Evolutionary conservation across 2,329 filamentous ascomycete genomes (phyloP).

Genomic region (Alternaria solani): DNA sequence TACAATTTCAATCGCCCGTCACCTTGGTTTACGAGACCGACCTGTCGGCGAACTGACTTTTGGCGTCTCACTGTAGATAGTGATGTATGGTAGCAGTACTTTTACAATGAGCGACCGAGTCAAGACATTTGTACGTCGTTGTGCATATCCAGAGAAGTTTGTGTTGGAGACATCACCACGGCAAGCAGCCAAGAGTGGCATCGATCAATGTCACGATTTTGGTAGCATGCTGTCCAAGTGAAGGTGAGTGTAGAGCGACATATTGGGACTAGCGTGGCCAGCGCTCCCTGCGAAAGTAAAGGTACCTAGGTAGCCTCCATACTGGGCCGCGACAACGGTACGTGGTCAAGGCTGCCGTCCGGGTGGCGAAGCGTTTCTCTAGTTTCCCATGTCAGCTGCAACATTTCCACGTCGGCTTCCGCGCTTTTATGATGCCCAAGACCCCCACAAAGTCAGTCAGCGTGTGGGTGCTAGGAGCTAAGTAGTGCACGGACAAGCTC

Average conservation of each 20-base stretch:
- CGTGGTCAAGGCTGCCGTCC: neutral
- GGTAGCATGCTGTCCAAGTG: slow-evolving; percentile 14
- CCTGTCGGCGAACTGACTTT: neutral
- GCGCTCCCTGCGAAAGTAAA: slow-evolving; percentile 21
- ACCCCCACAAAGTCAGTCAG: slow-evolving; percentile 23
- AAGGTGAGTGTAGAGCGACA: slow-evolving; percentile 11
- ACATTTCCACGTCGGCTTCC: neutral
- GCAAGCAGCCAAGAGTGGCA: neutral
- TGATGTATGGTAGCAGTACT: neutral
- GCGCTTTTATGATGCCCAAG: slow-evolving; percentile 1
- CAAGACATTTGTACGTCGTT: neutral
- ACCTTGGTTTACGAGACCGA: neutral
- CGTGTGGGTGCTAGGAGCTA: slow-evolving; percentile 12
- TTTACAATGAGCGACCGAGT: neutral
- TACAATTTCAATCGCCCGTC: slow-evolving; percentile 4
- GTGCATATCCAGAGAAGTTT: neutral
- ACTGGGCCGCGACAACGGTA: neutral
- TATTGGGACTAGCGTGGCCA: neutral
- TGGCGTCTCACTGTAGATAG: neutral
- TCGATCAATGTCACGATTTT: neutral
- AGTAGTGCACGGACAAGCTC: slow-evolving; percentile 18
- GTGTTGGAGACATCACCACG: neutral
- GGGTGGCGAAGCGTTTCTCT: neutral
- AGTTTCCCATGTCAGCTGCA: neutral
- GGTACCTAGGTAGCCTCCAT: slow-evolving; percentile 3